Percentiles rank a stretch among this genome's conserved stretches.
phyloP scores from a whole-genome alignment of 225 moss, liverwort and hornwort species.

The Asterella californica region DNA sequence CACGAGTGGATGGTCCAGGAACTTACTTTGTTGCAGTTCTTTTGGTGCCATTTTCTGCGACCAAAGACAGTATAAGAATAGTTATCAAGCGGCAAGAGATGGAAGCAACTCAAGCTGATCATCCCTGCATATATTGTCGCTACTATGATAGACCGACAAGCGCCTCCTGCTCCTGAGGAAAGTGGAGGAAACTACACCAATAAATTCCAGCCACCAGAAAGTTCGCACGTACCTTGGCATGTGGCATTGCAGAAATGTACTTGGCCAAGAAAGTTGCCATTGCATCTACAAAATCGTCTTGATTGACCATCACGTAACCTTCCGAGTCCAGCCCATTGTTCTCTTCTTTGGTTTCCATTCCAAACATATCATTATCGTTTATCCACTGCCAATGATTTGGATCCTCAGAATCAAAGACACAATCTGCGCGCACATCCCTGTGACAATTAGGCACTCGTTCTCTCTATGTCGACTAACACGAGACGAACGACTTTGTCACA shows the following conservation, averaged over 20 bases:
- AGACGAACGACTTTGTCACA: background rate
- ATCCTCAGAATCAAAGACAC: slow-evolving; percentile 27
- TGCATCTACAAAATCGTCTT: slow-evolving; percentile 46
- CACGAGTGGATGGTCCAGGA: background rate
- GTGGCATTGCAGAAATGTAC: slow-evolving; percentile 38
- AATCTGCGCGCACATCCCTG: background rate
- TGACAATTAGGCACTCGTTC: background rate
- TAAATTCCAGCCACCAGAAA: background rate
- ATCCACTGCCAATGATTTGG: slow-evolving; percentile 37
- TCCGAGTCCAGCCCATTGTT: slow-evolving; percentile 37
- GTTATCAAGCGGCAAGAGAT: background rate
- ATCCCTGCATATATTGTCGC: background rate
- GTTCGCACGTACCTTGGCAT: slow-evolving; percentile 36
- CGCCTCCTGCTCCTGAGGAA: no score
- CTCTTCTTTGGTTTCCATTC: slow-evolving; percentile 28
- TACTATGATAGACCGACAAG: background rate
- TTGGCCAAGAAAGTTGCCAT: slow-evolving; percentile 44
- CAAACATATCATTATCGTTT: slow-evolving; percentile 32
- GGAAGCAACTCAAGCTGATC: background rate
- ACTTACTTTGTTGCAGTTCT: slow-evolving; percentile 42
- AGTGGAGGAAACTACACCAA: background rate
- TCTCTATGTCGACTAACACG: no score
- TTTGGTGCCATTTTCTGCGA: slow-evolving; percentile 43
- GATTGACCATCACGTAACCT: slow-evolving; percentile 43
- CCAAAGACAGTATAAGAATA: background rate